phyloP scores from a whole-genome alignment of 331 rosid species.

The Malus hybrid region DNA sequence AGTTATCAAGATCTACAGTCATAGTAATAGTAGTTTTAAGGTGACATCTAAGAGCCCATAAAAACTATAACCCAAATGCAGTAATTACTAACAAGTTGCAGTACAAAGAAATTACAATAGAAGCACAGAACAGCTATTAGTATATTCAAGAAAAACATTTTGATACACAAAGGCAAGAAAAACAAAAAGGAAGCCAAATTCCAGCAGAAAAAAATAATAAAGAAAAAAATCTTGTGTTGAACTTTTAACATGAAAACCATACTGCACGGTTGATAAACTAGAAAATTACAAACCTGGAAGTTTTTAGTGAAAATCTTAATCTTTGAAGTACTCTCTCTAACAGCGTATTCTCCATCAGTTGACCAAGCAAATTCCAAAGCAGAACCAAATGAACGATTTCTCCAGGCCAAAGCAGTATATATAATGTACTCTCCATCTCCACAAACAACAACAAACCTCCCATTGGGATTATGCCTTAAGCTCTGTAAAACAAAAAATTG shows the following conservation, averaged over 20 bases:
- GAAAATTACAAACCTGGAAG: conserved; percentile 67
- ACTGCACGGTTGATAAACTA: not conserved
- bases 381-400: conserved; percentile 97
- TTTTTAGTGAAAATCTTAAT: conserved; percentile 84
- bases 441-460: conserved; percentile 73
- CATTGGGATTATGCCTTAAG: conserved; percentile 96
- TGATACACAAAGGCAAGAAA: not conserved
- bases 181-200: too few relatives aligned
- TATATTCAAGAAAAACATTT: not conserved
- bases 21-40: not conserved
- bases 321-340: conserved; percentile 93
- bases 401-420: conserved; percentile 84
- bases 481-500: conserved; percentile 41
- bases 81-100: not conserved
- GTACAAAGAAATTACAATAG: not conserved
- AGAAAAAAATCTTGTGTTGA: not conserved
- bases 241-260: not conserved
- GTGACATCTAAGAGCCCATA: not conserved
- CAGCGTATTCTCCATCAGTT: conserved; percentile 92
- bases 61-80: conserved; percentile 3
- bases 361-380: conserved; percentile 99
- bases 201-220: not conserved
- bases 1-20: too few relatives aligned
- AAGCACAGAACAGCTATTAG: not conserved
- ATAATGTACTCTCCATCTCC: not conserved